phyloP scores from a whole-genome alignment of 2,329 filamentous ascomycete genomes.

The Didymella pinodella region DNA sequence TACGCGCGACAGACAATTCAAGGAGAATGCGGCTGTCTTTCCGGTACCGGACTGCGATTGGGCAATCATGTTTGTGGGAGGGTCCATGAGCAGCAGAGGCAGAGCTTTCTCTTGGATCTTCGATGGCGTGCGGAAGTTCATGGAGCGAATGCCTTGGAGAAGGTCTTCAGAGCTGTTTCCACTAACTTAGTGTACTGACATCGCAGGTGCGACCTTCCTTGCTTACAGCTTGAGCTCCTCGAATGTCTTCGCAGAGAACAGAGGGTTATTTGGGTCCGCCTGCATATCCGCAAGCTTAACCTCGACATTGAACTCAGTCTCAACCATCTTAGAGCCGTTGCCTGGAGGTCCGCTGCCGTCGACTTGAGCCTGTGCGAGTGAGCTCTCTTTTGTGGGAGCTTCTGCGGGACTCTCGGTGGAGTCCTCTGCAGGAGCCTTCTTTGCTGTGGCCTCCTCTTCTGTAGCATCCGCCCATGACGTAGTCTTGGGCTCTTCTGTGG shows the following conservation, averaged over 20 bases:
- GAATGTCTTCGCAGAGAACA: slow-evolving; percentile 85
- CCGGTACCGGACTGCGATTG: slow-evolving; percentile 99
- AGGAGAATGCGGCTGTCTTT: slow-evolving; percentile 95
- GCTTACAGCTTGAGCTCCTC: slow-evolving; percentile 82
- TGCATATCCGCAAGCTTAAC: slow-evolving; percentile 92
- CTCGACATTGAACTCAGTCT: slow-evolving; percentile 86
- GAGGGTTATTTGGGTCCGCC: slow-evolving; percentile 82
- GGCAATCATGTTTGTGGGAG: slow-evolving; percentile 93
- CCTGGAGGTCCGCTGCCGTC: slow-evolving; percentile 58
- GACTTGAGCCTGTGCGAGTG: slow-evolving; percentile 44
- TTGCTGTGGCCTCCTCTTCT: slow-evolving; percentile 7
- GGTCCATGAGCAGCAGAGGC: slow-evolving; percentile 84
- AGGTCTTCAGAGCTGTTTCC: slow-evolving; percentile 53
- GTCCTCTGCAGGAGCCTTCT: not conserved
- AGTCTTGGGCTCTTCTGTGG: slow-evolving; percentile 27
- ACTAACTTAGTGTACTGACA: slow-evolving; percentile 20
- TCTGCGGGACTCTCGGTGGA: slow-evolving; percentile 4
- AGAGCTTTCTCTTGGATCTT: slow-evolving; percentile 97
- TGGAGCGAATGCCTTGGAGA: slow-evolving; percentile 71
- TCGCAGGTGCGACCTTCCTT: not conserved
- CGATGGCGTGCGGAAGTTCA: slow-evolving; percentile 93
- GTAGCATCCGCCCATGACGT: not conserved
- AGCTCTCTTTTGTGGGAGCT: slow-evolving; percentile 10
- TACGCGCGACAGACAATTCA: slow-evolving; percentile 87
- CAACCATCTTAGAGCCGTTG: slow-evolving; percentile 60